These are phyloP conservation scores for Blastomyces gilchristii DNA, from an alignment of 2,329 filamentous ascomycete species.

Conservation along the genomic window DNA sequence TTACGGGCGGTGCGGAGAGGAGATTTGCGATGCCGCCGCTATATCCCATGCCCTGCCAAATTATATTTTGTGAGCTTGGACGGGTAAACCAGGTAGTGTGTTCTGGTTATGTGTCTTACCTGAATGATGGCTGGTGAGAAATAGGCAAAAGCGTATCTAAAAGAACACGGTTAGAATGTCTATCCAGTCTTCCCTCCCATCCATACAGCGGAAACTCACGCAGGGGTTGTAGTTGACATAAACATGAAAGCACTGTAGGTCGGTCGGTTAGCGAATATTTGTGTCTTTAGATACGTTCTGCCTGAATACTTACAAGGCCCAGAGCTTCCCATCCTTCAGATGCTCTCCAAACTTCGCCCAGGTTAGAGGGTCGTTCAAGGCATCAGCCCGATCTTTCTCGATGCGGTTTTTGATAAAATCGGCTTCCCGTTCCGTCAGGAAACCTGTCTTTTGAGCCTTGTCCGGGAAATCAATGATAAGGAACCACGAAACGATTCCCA, in stretches of 20 bases:
- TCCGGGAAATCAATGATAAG: slow-evolving; percentile 31
- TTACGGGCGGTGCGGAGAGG: slow-evolving; percentile 56
- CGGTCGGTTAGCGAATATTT: neutral
- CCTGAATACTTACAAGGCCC: slow-evolving; percentile 12
- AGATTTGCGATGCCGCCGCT: slow-evolving; percentile 51
- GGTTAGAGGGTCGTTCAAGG: slow-evolving; percentile 39
- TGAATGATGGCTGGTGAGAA: slow-evolving; percentile 60
- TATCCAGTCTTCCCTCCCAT: neutral
- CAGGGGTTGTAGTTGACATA: slow-evolving; percentile 6
- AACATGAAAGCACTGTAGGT: slow-evolving; percentile 1
- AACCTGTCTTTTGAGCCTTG: slow-evolving; percentile 22
- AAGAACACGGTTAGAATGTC: neutral
- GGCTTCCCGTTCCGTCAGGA: slow-evolving; percentile 32
- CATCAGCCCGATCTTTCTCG: slow-evolving; percentile 44
- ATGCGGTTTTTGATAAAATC: slow-evolving; percentile 42
- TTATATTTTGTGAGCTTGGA: neutral
- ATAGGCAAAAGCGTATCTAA: slow-evolving; percentile 61
- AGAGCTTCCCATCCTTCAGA: slow-evolving; percentile 10
- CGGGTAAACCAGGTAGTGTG: slow-evolving; percentile 2
- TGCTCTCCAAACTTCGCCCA: slow-evolving; percentile 28
- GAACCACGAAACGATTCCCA: slow-evolving; percentile 21
- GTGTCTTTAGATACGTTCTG: slow-evolving; percentile 1
- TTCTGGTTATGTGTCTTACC: neutral
- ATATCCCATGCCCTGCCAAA: slow-evolving; percentile 47
- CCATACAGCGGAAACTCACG: neutral